phyloP scores from a whole-genome alignment of 306 rosid species.

The Luffa aegyptiaca region DNA sequence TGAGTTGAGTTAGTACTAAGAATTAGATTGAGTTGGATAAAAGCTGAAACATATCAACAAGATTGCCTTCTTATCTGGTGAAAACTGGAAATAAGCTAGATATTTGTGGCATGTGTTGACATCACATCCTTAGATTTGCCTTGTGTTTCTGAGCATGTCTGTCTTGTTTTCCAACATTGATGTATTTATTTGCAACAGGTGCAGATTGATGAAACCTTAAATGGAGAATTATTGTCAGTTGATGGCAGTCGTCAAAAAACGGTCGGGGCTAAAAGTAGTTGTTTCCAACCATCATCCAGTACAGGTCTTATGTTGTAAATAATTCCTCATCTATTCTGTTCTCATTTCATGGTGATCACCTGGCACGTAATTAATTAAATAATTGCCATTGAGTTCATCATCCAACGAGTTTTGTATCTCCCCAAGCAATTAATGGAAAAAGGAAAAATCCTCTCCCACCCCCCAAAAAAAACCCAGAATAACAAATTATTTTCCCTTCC shows the following conservation, averaged over 20 bases:
- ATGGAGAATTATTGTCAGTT: background rate
- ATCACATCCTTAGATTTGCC: background rate
- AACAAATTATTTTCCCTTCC: background rate
- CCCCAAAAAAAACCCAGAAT: background rate
- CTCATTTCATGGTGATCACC: slow-evolving; percentile 15
- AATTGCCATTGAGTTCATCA: slow-evolving; percentile 30
- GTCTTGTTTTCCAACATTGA: background rate
- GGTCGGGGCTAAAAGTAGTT: slow-evolving; percentile 16
- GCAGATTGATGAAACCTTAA: slow-evolving; percentile 25
- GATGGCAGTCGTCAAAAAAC: background rate
- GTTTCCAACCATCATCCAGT: slow-evolving; percentile 14
- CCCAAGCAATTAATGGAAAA: slow-evolving; percentile 7
- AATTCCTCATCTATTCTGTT: background rate
- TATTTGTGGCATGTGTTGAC: background rate
- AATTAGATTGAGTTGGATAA: background rate
- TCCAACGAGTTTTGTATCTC: slow-evolving; percentile 24
- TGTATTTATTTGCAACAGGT: slow-evolving; percentile 21
- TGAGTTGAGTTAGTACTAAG: background rate
- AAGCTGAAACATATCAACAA: background rate
- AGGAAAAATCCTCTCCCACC: background rate
- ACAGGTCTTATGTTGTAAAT: slow-evolving; percentile 50
- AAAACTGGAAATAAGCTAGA: background rate
- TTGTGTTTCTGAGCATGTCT: background rate
- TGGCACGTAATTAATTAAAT: slow-evolving; percentile 26
- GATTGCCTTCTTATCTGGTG: background rate